phyloP scores from a whole-genome alignment of 1,139 yeast genomes.

The Candida pseudoviswanathii region DNA sequence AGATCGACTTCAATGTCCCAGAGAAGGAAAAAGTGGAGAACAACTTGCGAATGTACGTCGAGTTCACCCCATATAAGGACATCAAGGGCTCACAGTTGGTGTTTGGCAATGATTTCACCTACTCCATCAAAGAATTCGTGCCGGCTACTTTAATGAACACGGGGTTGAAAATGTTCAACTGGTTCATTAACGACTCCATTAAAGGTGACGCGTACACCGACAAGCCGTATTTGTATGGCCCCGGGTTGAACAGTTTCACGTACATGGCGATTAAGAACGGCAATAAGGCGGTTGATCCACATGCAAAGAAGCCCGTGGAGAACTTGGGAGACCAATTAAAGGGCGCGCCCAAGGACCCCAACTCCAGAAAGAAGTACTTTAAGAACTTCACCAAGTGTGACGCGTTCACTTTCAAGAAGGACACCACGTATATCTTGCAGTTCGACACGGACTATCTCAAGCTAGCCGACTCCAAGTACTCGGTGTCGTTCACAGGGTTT shows the following conservation, averaged over 20 bases:
- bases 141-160: slow-evolving; percentile 51
- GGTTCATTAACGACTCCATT: slow-evolving; percentile 67
- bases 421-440: slow-evolving; percentile 28
- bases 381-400: slow-evolving; percentile 31
- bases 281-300: slow-evolving; percentile 7
- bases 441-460: slow-evolving; percentile 47
- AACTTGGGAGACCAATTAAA: slow-evolving; percentile 21
- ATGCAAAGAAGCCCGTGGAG: slow-evolving; percentile 14
- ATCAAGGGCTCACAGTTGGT: slow-evolving; percentile 54
- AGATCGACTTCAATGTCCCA: slow-evolving; percentile 16
- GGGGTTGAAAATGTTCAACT: slow-evolving; percentile 54
- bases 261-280: slow-evolving; percentile 22
- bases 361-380: slow-evolving; percentile 38
- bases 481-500: slow-evolving; percentile 45
- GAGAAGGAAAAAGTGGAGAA: slow-evolving; percentile 18
- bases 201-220: slow-evolving; percentile 65
- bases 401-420: slow-evolving; percentile 31
- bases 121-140: slow-evolving; percentile 59
- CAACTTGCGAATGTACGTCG: slow-evolving; percentile 38
- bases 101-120: slow-evolving; percentile 71
- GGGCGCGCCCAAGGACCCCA: slow-evolving; percentile 32
- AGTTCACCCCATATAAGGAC: slow-evolving; percentile 41
- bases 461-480: slow-evolving; percentile 42
- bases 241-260: slow-evolving; percentile 60
- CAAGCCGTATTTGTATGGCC: slow-evolving; percentile 63